Evolutionary conservation across 192 early-diverging fungal genomes (phyloP).

Genomic region (Coemansia interrupta): DNA sequence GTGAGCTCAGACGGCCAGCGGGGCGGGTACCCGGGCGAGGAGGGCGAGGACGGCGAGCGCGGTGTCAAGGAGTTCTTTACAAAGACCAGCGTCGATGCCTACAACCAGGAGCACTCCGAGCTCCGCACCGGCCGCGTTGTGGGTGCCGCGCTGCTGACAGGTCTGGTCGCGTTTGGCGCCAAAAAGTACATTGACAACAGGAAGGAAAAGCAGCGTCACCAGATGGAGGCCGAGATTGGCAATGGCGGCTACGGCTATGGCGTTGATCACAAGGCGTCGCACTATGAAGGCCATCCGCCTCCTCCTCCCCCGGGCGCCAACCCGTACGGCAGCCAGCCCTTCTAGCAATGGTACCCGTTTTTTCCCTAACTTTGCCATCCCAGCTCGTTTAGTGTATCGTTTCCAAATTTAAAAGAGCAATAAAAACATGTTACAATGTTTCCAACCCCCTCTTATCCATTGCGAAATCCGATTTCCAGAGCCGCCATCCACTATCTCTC

Average conservation of each 20-base stretch:
- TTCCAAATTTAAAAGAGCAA: no score
- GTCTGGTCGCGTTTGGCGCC: conserved; percentile 17
- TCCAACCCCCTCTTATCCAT: background rate
- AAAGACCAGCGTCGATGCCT: conserved; percentile 26
- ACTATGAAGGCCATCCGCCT: background rate
- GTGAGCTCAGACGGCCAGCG: background rate
- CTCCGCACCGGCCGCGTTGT: conserved; percentile 13
- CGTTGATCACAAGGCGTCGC: conserved; percentile 2
- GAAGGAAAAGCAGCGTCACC: background rate
- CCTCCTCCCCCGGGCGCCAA: background rate
- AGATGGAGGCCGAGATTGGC: conserved; percentile 6
- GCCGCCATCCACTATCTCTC: background rate
- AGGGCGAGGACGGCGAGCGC: conserved; percentile 33
- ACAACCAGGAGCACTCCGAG: conserved; percentile 17
- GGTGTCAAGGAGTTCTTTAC: conserved; percentile 36
- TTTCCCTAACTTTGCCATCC: no score
- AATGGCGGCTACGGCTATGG: background rate
- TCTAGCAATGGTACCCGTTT: no score
- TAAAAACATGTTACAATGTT: no score
- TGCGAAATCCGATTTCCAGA: background rate
- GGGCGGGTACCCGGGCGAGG: conserved; percentile 4
- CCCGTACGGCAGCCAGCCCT: conserved; percentile 4
- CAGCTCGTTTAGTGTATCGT: no score
- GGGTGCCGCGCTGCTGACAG: conserved; percentile 13
- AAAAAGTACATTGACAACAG: conserved; percentile 30